Evolutionary conservation across 2,329 filamentous ascomycete species (phyloP), one percentile per base, ranked within the genome.

Genomic region (Calonectria pseudoreteaudii): DNA sequence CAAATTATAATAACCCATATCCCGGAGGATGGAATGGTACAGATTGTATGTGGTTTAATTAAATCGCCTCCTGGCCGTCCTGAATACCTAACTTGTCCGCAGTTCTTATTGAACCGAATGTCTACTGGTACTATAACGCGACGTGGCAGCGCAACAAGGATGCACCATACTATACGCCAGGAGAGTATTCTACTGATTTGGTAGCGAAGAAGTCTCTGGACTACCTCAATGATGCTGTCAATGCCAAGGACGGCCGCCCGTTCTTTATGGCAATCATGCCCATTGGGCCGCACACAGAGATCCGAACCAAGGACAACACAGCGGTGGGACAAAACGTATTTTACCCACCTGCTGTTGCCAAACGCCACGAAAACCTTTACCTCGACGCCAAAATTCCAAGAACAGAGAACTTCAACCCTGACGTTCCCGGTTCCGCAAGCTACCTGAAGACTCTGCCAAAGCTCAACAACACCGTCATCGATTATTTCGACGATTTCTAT

Each of bases 211-310:
- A 62, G 36, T 26, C 56, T 2, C 2, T 62, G 6, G 56, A 62
- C 56, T 62, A 62, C 14, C 56, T 62, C 13, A 36, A 41, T 11
- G 56, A 62, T 41, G 56, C 56, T 2, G 56, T 62, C 14, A 41
- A 28, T 18, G 56, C 56, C 56, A 62, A 62, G 7, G 56, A 62
- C 41, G 56, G 34, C 31, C 56, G 56, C 20, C 56, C 56, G 10
- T 62, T 62, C 14, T 62, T 62, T 23, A 62, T 62, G 56, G 34
- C 56, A 41, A 62, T 62, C 20, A 62, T 62, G 56, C 56, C 56
- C 11, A 62, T 62, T 4, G 56, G 56, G 9, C 56, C 56, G 13
- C 56, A 62, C 56, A 62, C 56, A 6, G 56, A 62, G 31, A 62
- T 62, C 2, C n/a, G 36, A 41, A 38, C 56, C 13, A 62, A 44